phyloP scores from a whole-genome alignment of 306 rosid species.

The Cicer cuneatum region DNA sequence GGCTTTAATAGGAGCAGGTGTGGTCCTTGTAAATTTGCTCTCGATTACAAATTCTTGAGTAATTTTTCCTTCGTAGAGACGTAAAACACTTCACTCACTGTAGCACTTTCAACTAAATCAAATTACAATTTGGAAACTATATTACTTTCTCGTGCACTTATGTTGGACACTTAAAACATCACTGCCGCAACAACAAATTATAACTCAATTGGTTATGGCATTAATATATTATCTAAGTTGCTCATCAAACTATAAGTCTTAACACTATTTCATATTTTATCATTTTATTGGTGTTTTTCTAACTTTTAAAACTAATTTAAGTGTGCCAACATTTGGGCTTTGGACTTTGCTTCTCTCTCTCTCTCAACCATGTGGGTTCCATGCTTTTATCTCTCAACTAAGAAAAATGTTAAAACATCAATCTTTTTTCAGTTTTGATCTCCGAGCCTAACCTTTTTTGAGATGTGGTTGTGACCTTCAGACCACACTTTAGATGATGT shows the following conservation, averaged over 20 bases:
- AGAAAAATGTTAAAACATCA: slow-evolving; percentile 52
- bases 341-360: slow-evolving; percentile 61
- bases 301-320: background rate
- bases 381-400: slow-evolving; percentile 61
- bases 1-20: too few relatives aligned
- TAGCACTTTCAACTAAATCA: too few relatives aligned
- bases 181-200: too few relatives aligned
- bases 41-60: too few relatives aligned
- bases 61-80: too few relatives aligned
- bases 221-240: too few relatives aligned
- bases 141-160: too few relatives aligned
- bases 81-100: too few relatives aligned
- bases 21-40: too few relatives aligned
- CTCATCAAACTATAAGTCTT: background rate
- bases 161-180: too few relatives aligned
- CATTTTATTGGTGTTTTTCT: slow-evolving; percentile 14
- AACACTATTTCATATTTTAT: background rate
- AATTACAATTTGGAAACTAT: too few relatives aligned
- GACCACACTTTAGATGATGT: slow-evolving; percentile 58
- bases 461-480: slow-evolving; percentile 72
- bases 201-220: too few relatives aligned
- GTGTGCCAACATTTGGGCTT: slow-evolving; percentile 55
- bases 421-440: slow-evolving; percentile 62
- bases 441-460: slow-evolving; percentile 59
- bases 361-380: slow-evolving; percentile 70